These are phyloP conservation scores for Eucalyptus marginata DNA, from an alignment of 345 rosid genomes.

Conservation along the genomic window DNA sequence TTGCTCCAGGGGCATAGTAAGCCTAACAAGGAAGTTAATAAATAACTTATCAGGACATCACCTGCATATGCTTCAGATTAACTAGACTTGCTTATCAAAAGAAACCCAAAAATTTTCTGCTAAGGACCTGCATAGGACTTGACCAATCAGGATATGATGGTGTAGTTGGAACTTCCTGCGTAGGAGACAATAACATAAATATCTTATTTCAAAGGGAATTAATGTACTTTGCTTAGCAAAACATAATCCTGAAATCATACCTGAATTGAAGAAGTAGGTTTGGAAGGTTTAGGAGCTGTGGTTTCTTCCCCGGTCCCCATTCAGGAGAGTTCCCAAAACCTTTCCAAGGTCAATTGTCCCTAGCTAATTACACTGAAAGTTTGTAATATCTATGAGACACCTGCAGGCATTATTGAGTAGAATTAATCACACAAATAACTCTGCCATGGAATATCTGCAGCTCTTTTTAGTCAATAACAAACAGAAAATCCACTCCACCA, in stretches of 20 bases:
- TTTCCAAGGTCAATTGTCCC: neutral
- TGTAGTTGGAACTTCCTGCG: conserved; percentile 60
- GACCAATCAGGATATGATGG: conserved; percentile 87
- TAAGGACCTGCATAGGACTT: conserved; percentile 73
- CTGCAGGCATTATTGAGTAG: neutral
- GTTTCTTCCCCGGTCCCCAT: conserved; percentile 84
- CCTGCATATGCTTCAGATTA: neutral
- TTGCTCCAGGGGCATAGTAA: conserved; percentile 80
- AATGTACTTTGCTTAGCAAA: neutral
- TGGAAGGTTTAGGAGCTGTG: conserved; percentile 58
- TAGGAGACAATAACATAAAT: neutral
- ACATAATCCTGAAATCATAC: conserved; percentile 6
- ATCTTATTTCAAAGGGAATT: neutral
- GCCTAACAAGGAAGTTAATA: conserved; percentile 39
- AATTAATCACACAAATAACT: neutral
- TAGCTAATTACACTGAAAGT: neutral
- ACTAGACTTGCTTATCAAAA: neutral
- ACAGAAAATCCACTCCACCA: neutral
- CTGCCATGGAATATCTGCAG: neutral
- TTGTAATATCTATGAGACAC: neutral
- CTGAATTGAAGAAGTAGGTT: conserved; percentile 65
- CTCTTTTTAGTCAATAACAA: neutral
- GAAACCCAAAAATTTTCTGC: neutral
- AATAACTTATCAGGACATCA: neutral
- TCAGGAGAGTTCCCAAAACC: neutral